A percentile compares a stretch with the other conserved stretches of the same genome.
Conservation (phyloP, 2,329 filamentous ascomycete genomes). For the Samsoniella hepiali region DNA sequence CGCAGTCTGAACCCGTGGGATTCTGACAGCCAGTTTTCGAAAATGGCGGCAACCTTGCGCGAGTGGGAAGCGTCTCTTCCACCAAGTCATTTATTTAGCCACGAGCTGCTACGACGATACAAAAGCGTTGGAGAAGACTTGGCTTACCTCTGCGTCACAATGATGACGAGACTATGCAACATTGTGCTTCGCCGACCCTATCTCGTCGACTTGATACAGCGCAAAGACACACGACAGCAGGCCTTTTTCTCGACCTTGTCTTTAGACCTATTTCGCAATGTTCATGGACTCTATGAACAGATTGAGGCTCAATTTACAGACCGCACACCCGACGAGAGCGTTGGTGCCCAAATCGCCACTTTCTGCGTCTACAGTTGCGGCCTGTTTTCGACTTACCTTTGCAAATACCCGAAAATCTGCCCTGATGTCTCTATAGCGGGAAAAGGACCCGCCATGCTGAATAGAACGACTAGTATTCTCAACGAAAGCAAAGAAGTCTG, state of each 20-base stretch:
- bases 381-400: conserved; percentile 49
- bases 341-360: conserved; percentile 53
- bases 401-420: conserved; percentile 48
- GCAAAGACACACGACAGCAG: conserved; percentile 36
- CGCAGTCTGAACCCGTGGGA: conserved; percentile 46
- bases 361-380: conserved; percentile 56
- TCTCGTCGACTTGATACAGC: conserved; percentile 45
- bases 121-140: conserved; percentile 49
- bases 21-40: conserved; percentile 44
- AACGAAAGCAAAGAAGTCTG: conserved; percentile 48
- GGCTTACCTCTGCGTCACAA: conserved; percentile 53
- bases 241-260: conserved; percentile 44
- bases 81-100: conserved; percentile 46
- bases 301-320: conserved; percentile 50
- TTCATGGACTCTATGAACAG: conserved; percentile 46
- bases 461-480: conserved; percentile 43
- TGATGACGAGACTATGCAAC: conserved; percentile 54
- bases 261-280: conserved; percentile 47
- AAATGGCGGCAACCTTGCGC: conserved; percentile 40
- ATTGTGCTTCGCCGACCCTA: conserved; percentile 56
- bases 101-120: conserved; percentile 40
- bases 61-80: conserved; percentile 50
- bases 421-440: conserved; percentile 38
- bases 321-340: conserved; percentile 44
- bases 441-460: conserved; percentile 45